Evolutionary conservation across 2,329 filamentous ascomycete genomes (phyloP).

Genomic region (Cladosporium sp.): DNA sequence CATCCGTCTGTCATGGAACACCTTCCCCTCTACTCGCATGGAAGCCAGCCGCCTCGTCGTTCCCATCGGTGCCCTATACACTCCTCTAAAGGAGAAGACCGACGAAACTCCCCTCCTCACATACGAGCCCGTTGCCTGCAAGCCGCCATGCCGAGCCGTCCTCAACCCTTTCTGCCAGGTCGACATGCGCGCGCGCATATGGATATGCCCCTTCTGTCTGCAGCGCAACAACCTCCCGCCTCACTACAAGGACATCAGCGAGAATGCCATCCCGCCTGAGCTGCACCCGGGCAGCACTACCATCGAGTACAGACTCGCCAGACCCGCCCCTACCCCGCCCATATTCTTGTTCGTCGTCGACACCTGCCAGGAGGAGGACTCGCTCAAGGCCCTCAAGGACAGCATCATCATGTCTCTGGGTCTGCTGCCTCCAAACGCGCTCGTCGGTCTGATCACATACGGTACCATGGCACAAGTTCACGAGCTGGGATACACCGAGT

Average conservation of each 20-base stretch:
- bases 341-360: slow-evolving; percentile 87
- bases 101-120: slow-evolving; percentile 76
- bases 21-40: slow-evolving; percentile 97
- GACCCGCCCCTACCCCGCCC: slow-evolving; percentile 77
- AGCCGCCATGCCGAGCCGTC: slow-evolving; percentile 89
- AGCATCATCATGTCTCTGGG: slow-evolving; percentile 82
- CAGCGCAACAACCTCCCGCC: slow-evolving; percentile 76
- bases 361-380: slow-evolving; percentile 83
- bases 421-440: slow-evolving; percentile 71
- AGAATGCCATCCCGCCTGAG: slow-evolving; percentile 76
- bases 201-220: slow-evolving; percentile 86
- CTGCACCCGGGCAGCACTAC: slow-evolving; percentile 77
- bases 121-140: slow-evolving; percentile 96
- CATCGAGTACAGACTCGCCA: slow-evolving; percentile 79
- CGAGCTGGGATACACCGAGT: slow-evolving; percentile 96
- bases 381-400: slow-evolving; percentile 75
- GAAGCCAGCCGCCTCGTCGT: slow-evolving; percentile 52
- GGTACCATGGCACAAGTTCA: slow-evolving; percentile 98
- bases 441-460: slow-evolving; percentile 79
- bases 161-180: slow-evolving; percentile 95
- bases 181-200: slow-evolving; percentile 75
- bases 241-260: slow-evolving; percentile 86
- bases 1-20: slow-evolving; percentile 95
- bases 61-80: slow-evolving; percentile 93
- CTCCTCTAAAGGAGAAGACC: slow-evolving; percentile 88